Base-by-base conservation (phyloP, 2,329 filamentous ascomycete genomes). In the Aschersonia sp. region DNA sequence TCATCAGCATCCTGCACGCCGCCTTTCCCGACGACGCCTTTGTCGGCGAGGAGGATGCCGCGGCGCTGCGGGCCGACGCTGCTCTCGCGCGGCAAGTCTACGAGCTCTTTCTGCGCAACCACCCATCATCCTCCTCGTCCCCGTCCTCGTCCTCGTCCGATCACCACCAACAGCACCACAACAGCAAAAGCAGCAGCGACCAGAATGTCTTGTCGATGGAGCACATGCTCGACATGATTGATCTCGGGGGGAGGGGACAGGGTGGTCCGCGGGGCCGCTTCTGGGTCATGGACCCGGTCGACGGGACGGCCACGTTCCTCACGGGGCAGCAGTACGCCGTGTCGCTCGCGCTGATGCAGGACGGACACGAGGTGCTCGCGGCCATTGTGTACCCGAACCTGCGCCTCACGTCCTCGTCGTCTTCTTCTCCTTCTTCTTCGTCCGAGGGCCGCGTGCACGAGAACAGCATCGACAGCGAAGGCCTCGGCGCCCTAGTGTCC, bases 281-380 rank as follows among this genome's bases (percentile, higher is more conserved):
- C 46, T 83, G 79, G 79, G 71, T 78, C 32, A 70, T 83, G 57
- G 79, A 83, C 55, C 79, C 79, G 0, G 73, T 83, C 6, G 79
- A 83, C 53, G 79, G 79, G 32, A 83, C 79, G 1, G 73, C 72
- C 12, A 75, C 77, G 0, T 83, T 80, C 50, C 71, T 83, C 53
- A 63, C 63, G 40, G 75, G 75, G 4, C 69, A 78, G 59, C 79
- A 83, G 60, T 83, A 81, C 50, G 78, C 73, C 4, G 75, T 83
- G 4, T 76, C 75, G 50, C 62, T 82, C 22, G 72, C 74, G 4
- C 61, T 83, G 52, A 60, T 82, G 2, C 70, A 77, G 49, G 65
- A 79, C 47, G 78, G 78, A 4, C 55, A 61, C 43, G 74, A 83
- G 58, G 64, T 71, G 46, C 58, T 83, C 29, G 77, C 72, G n/a